Evolutionary conservation across 345 rosid species (phyloP).

Genomic region (Eucalyptus urophylla): DNA sequence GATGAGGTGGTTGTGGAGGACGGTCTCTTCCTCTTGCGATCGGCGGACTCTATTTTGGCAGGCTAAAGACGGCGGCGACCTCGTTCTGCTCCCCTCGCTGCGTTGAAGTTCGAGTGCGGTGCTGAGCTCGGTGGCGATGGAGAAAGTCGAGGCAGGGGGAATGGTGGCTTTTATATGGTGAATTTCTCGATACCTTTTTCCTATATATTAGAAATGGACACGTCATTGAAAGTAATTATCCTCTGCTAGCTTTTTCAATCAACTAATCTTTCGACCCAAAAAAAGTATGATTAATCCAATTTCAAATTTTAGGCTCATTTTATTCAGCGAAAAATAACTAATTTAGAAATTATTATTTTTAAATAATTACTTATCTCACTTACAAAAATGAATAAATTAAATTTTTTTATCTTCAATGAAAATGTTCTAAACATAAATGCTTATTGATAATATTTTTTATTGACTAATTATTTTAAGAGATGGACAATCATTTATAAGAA

Average conservation of each 20-base stretch:
- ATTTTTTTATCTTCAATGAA: fast-evolving
- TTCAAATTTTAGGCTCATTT: not conserved
- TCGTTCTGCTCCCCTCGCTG: not conserved
- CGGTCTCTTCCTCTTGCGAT: too few species aligned
- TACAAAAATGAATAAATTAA: fast-evolving
- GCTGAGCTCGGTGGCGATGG: not conserved
- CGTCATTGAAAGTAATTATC: not conserved
- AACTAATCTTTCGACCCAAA: not conserved
- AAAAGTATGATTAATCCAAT: not conserved
- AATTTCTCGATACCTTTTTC: too few species aligned
- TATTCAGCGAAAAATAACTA: too few species aligned
- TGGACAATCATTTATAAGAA: fast-evolving
- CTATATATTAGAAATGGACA: not conserved
- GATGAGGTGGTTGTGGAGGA: too few species aligned
- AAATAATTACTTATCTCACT: too few species aligned
- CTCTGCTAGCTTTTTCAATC: not conserved
- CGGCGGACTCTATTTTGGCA: too few species aligned
- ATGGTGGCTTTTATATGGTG: too few species aligned
- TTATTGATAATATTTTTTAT: fast-evolving
- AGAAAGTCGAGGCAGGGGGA: not conserved
- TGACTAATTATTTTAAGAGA: too few species aligned
- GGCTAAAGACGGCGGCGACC: not conserved
- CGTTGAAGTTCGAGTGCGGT: not conserved
- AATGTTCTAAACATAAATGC: too few species aligned
- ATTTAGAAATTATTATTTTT: too few species aligned